Conservation (phyloP, 1,139 yeast genomes). For the Taphrina sp. region DNA sequence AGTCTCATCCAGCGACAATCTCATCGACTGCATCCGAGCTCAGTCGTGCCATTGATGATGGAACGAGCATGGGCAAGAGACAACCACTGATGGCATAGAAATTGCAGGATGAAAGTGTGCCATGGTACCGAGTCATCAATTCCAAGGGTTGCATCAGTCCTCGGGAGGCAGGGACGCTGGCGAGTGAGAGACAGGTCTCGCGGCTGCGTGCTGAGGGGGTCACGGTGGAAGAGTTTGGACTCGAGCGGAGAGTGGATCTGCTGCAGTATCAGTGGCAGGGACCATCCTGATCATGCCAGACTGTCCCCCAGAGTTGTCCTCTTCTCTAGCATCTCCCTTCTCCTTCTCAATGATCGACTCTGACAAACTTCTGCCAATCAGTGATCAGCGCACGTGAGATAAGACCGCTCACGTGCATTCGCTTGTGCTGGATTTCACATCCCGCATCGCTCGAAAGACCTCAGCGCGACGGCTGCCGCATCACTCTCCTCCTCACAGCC, state of each 20-base stretch:
- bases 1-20: not conserved
- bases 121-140: conserved; percentile 27
- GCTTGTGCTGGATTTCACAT: too few species aligned
- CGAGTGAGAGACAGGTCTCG: conserved; percentile 20
- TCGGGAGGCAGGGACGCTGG: conserved; percentile 24
- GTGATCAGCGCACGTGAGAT: too few species aligned
- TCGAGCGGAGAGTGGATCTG: conserved; percentile 28
- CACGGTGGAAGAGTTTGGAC: conserved; percentile 26
- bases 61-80: too few species aligned
- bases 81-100: too few species aligned
- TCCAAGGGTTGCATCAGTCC: conserved; percentile 26
- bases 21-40: too few species aligned
- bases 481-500: too few species aligned
- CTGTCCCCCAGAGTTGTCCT: not conserved
- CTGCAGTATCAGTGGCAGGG: conserved; percentile 27
- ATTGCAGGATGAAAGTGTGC: conserved; percentile 3
- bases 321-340: not conserved
- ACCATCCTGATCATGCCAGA: not conserved
- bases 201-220: conserved; percentile 16
- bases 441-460: too few species aligned
- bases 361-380: too few species aligned
- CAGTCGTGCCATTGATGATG: too few species aligned
- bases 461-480: too few species aligned
- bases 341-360: too few species aligned
- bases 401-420: too few species aligned